Base-by-base conservation (phyloP, 345 rosid species). In the Populus tremula region DNA sequence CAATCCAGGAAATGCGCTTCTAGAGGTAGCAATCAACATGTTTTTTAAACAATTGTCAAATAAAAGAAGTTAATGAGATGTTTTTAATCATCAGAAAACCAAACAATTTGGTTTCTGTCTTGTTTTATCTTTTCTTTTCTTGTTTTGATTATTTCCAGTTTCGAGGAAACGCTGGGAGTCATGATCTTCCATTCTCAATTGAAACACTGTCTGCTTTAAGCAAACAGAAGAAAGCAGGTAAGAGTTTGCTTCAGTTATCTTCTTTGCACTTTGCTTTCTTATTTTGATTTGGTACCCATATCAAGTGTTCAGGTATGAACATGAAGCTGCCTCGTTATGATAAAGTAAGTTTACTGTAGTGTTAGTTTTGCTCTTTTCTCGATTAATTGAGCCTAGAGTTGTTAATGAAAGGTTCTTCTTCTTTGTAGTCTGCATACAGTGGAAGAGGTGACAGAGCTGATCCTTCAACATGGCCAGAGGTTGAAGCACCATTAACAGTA, bases 121-220 rank as follows among this genome's bases (percentile, higher is more conserved):
- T 31, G 6, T 72, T 49, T 73, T 69, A 29, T 18, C 23, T 16
- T 31, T 54, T 67, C 17, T 31, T 31, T 31, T 31, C 21, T 49
- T 45, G 69, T 45, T 70, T 27, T 69, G 65, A 33, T 33, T 79
- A 23, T 35, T 69, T 50, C 38, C 84, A 95, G 99, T 83, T 86
- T 49, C 97, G 99, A 43, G 96, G 99, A 78, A 95, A 95, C 83
- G 92, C 99, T 75, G 99, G 99, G 80, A 95, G 93, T 85, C 99
- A 95, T 87, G 99, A 95, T 89, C 98, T 95, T 81, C 87, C 85
- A 70, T 84, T 95, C 70, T 90, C 99, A n/a, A 80, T 90, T 11
- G 90, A 95, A 79, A 91, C 97, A 66, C 77, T 93, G 68, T 79
- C 88, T 41, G 79, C 86, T 65, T 66, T 91, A 38, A 83, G 70